A percentile compares a stretch with the other conserved stretches of the same genome.
These are phyloP conservation scores for Microbotryum intermedium DNA, from an alignment of 1,284 basidiomycete species.

Conservation along the genomic window DNA sequence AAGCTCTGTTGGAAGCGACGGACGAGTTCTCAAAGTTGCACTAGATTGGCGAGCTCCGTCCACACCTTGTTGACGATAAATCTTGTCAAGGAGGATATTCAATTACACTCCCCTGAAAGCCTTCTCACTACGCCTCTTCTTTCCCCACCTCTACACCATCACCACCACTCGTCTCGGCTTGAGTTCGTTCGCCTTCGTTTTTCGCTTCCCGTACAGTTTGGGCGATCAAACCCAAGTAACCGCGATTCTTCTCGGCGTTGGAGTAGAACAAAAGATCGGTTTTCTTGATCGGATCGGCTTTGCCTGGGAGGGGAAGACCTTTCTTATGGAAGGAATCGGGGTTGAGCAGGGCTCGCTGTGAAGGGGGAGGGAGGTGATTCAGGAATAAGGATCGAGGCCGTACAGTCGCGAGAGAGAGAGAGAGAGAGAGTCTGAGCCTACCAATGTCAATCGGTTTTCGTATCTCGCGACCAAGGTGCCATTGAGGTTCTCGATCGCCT, in stretches of 20 bases:
- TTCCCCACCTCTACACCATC: too few species aligned
- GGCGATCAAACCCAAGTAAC: slow-evolving; percentile 12
- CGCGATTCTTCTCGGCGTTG: slow-evolving; percentile 40
- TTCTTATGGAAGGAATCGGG: slow-evolving; percentile 26
- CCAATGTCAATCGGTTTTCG: slow-evolving; percentile 75
- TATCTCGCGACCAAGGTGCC: slow-evolving; percentile 84
- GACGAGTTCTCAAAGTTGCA: slow-evolving; percentile 36
- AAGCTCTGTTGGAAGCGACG: slow-evolving; percentile 59
- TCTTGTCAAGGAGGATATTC: too few species aligned
- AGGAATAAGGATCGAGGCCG: slow-evolving; percentile 13
- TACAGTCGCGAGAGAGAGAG: slow-evolving; percentile 50
- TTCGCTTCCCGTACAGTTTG: too few species aligned
- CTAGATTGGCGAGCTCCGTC: neutral
- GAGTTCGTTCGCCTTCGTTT: too few species aligned
- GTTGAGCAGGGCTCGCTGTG: slow-evolving; percentile 28
- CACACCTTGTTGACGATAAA: too few species aligned
- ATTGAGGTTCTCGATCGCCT: slow-evolving; percentile 69
- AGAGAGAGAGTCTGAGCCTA: neutral
- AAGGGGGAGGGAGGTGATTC: neutral
- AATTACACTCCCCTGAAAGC: neutral
- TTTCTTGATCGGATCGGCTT: slow-evolving; percentile 22
- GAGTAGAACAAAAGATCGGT: slow-evolving; percentile 40
- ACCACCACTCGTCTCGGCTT: too few species aligned
- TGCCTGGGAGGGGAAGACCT: slow-evolving; percentile 17
- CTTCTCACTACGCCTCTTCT: too few species aligned